phyloP scores from a whole-genome alignment of 1,139 yeast species.

The Kodamaea anthophila region DNA sequence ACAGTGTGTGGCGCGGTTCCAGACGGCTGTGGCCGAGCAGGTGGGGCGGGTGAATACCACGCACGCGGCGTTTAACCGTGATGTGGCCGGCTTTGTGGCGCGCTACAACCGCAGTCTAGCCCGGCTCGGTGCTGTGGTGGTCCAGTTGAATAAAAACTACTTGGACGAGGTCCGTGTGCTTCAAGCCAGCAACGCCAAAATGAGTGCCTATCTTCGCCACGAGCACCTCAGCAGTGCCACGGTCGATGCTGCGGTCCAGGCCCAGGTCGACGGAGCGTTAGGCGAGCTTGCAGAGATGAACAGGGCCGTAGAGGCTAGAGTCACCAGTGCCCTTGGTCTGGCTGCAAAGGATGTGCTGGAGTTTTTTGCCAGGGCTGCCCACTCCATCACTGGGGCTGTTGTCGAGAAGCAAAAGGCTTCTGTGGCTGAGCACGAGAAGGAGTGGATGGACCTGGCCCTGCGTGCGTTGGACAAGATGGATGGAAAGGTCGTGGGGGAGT shows the following conservation, averaged over 20 bases:
- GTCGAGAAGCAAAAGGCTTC: conserved; percentile 8
- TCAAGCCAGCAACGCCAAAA: conserved; percentile 1
- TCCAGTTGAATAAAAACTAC: conserved; percentile 5
- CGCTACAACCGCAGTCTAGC: conserved; percentile 9
- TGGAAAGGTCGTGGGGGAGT: conserved; percentile 1
- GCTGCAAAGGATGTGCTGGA: conserved; percentile 2
- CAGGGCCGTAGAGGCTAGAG: conserved; percentile 3
- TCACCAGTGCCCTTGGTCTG: neutral
- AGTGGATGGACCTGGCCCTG: conserved; percentile 8
- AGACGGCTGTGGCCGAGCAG: conserved; percentile 7
- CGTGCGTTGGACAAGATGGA: conserved; percentile 6
- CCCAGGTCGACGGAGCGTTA: conserved; percentile 7
- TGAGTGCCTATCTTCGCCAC: conserved; percentile 7
- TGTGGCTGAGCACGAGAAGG: conserved; percentile 5
- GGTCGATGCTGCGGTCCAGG: conserved; percentile 5
- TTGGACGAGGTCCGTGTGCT: conserved; percentile 4
- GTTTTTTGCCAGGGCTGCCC: conserved; percentile 7
- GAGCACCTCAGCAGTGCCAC: conserved; percentile 8
- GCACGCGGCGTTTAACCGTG: conserved; percentile 2
- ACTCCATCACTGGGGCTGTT: conserved; percentile 4
- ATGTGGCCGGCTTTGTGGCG: conserved; percentile 6
- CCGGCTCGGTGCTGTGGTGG: conserved; percentile 8
- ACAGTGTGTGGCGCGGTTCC: conserved; percentile 8
- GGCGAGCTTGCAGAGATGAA: conserved; percentile 5
- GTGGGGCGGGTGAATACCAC: conserved; percentile 6